These are phyloP conservation scores for Galerina marginata DNA, from an alignment of 768 basidiomycete genomes.

Conservation along the genomic window DNA sequence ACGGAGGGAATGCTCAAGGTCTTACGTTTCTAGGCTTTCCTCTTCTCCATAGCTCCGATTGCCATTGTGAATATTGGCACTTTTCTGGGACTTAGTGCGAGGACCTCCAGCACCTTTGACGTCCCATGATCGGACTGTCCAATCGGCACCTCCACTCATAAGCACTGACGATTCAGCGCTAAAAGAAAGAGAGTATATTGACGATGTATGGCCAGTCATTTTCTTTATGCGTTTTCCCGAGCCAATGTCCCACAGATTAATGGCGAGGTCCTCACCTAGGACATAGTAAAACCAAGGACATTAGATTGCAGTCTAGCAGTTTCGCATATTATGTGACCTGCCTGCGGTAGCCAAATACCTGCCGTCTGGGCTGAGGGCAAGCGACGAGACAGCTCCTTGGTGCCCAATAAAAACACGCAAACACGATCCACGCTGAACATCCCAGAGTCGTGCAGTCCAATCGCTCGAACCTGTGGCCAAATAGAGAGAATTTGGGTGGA, in stretches of 20 bases:
- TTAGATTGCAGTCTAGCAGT: background rate
- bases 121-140: slow-evolving; percentile 99
- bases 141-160: slow-evolving; percentile 91
- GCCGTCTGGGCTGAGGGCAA: slow-evolving; percentile 94
- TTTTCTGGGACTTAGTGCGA: slow-evolving; percentile 61
- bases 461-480: slow-evolving; percentile 97
- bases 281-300: background rate
- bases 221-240: slow-evolving; percentile 96
- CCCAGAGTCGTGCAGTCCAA: slow-evolving; percentile 96
- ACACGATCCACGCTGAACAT: slow-evolving; percentile 94
- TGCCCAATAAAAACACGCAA: slow-evolving; percentile 97
- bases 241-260: slow-evolving; percentile 96
- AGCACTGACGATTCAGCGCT: slow-evolving; percentile 90
- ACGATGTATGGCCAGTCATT: slow-evolving; percentile 91
- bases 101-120: slow-evolving; percentile 79
- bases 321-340: slow-evolving; percentile 30
- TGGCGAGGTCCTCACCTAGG: slow-evolving; percentile 86
- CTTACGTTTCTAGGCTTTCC: slow-evolving; percentile 75
- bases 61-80: slow-evolving; percentile 43
- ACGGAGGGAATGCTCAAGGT: slow-evolving; percentile 14
- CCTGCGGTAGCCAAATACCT: slow-evolving; percentile 92
- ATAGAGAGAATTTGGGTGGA: slow-evolving; percentile 98
- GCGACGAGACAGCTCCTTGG: slow-evolving; percentile 82
- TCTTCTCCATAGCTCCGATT: slow-evolving; percentile 52
- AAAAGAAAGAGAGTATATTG: slow-evolving; percentile 90